These are phyloP conservation scores for Luffa aegyptiaca DNA, from an alignment of 306 rosid genomes.

Conservation along the genomic window DNA sequence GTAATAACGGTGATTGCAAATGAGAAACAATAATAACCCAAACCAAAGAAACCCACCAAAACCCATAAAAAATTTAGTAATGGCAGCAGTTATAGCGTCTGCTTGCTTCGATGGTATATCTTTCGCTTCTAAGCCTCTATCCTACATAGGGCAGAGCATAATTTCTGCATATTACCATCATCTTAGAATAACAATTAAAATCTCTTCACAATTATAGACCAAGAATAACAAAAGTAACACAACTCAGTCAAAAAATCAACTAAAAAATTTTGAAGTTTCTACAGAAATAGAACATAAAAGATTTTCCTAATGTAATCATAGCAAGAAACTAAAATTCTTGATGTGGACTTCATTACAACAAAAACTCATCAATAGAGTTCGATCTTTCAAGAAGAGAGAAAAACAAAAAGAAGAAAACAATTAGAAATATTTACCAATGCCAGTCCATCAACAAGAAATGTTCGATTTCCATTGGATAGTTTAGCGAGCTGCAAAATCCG, in stretches of 20 bases:
- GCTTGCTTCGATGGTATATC: slow-evolving; percentile 54
- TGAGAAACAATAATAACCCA: no score
- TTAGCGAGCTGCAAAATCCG: slow-evolving; percentile 26
- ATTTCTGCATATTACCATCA: slow-evolving; percentile 2
- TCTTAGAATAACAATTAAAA: no score
- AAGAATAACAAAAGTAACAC: background rate
- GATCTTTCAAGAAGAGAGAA: no score
- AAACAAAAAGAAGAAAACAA: no score
- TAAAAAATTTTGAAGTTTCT: no score
- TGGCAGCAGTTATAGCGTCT: slow-evolving; percentile 47
- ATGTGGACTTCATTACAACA: background rate
- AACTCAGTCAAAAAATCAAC: background rate
- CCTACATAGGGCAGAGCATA: slow-evolving; percentile 13
- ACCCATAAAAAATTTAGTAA: slow-evolving; percentile 39
- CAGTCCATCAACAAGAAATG: slow-evolving; percentile 47
- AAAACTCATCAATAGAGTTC: no score
- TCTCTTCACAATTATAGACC: background rate
- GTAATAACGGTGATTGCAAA: no score
- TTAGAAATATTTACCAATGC: slow-evolving; percentile 21
- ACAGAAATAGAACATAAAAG: no score
- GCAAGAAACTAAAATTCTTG: background rate
- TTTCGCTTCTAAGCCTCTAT: slow-evolving; percentile 41
- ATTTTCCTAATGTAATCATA: no score
- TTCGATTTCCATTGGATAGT: slow-evolving; percentile 32
- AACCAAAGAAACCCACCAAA: no score